Evolutionary conservation across 1,139 yeast species (phyloP).

Genomic region (Magnusiomyces fungicola): DNA sequence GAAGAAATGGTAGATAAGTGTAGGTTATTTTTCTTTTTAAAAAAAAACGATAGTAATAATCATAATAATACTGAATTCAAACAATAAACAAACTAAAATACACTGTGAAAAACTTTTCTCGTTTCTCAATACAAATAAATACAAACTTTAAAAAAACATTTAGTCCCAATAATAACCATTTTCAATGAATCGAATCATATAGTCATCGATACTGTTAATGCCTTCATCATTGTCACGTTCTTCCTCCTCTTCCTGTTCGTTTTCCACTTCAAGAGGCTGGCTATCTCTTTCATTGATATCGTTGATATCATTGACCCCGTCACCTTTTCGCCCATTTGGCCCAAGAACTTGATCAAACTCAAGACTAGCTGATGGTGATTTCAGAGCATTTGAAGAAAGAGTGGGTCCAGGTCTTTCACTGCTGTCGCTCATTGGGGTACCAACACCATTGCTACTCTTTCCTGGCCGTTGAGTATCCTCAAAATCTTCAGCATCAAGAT

Average conservation of each 20-base stretch:
- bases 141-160: too few species aligned
- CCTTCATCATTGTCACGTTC: conserved; percentile 62
- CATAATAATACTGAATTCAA: too few species aligned
- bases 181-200: conserved; percentile 87
- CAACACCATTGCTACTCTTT: conserved; percentile 17
- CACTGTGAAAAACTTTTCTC: too few species aligned
- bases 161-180: conserved; percentile 51
- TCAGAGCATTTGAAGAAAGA: not conserved
- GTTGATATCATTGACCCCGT: conserved; percentile 18
- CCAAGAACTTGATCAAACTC: conserved; percentile 9
- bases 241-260: conserved; percentile 30
- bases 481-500: conserved; percentile 79
- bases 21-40: too few species aligned
- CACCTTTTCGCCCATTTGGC: conserved; percentile 6
- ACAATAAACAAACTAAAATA: too few species aligned
- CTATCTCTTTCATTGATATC: conserved; percentile 22
- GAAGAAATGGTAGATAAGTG: too few species aligned
- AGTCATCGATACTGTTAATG: conserved; percentile 89
- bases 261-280: conserved; percentile 20
- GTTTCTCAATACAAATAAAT: too few species aligned
- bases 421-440: not conserved
- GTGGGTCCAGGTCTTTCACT: not conserved
- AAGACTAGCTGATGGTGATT: too few species aligned
- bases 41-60: too few species aligned
- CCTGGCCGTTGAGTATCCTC: conserved; percentile 33